Base-by-base conservation (phyloP, 345 rosid species). In the Camelina laxa region DNA sequence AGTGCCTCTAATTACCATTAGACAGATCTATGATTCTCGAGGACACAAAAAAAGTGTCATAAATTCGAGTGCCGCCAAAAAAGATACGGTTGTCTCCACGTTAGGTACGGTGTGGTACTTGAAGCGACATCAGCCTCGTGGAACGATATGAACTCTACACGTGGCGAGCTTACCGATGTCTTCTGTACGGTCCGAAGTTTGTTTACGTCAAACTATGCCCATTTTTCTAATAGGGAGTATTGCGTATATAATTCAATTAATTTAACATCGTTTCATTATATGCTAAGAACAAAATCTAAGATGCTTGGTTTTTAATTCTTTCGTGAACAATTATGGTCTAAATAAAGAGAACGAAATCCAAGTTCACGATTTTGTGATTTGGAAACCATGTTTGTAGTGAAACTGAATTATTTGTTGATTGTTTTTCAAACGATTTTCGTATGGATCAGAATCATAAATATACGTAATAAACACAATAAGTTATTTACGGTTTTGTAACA, bases 61-160 rank as follows among this genome's bases (percentile, higher is more conserved):
- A 71, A 65, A 59, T 65, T 60, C n/a, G 33, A 11, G 57, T 78
- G 53, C 66, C 59, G 78, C 62, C 76, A 31, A 39, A 70, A 70
- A 33, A 77, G 76, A 77, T 77, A 65, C 64, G 77, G 80, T 72
- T 77, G 76, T 72, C 77, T 78, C 73, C 67, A 72, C 38, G 81
- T 59, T 78, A 60, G 73, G 81, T 77, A 77, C 81, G 77, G 77
- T 66, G 80, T 65, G 50, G 77, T 77, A 66, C 77, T 77, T 71
- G 60, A 63, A 49, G 41, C 55, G 56, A 65, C 68, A 77, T 65
- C 17, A 51, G 9, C 73, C 50, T 72, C 77, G 77, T 77, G 81
- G 50, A n/a, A 31, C 69, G 44, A 42, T 72, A 63, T 42, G 35
- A 51, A 59, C 62, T 33, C 12, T 4, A 78, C 81, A 78, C 81